These are phyloP conservation scores for Leishmania arabica DNA, from an alignment of 208 protist genomes.

Conservation along the genomic window DNA sequence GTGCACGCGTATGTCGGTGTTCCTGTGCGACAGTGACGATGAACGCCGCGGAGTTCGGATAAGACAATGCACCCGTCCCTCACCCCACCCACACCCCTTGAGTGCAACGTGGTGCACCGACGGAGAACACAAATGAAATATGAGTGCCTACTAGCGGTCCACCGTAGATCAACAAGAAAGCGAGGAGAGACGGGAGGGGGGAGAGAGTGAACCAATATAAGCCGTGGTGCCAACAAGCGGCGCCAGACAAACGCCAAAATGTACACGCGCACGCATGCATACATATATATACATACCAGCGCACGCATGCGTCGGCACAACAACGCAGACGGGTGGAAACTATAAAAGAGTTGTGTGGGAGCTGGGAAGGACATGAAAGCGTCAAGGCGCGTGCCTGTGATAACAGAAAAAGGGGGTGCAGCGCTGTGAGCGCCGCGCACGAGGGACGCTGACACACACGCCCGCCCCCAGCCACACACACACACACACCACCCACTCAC, in stretches of 20 bases:
- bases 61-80: not conserved
- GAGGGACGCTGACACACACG: not conserved
- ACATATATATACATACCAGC: not conserved
- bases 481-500: not conserved
- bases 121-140: not conserved
- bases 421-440: not conserved
- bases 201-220: not conserved
- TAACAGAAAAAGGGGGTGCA: not conserved
- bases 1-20: not conserved
- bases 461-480: not conserved
- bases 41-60: not conserved
- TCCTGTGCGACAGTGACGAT: not conserved
- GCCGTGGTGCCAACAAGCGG: not conserved
- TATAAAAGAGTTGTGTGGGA: not conserved
- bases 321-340: not conserved
- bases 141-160: no score
- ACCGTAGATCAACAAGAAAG: not conserved
- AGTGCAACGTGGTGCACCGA: not conserved
- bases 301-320: not conserved
- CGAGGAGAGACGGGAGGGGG: not conserved
- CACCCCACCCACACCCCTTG: not conserved
- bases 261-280: not conserved
- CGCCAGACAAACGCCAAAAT: not conserved
- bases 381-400: not conserved
- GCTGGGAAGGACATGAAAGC: not conserved